A percentile compares a stretch with the other conserved stretches of the same genome.
These are phyloP conservation scores for Backusella parvicylindrica DNA, from an alignment of 192 early-diverging fungal species.

Conservation along the genomic window DNA sequence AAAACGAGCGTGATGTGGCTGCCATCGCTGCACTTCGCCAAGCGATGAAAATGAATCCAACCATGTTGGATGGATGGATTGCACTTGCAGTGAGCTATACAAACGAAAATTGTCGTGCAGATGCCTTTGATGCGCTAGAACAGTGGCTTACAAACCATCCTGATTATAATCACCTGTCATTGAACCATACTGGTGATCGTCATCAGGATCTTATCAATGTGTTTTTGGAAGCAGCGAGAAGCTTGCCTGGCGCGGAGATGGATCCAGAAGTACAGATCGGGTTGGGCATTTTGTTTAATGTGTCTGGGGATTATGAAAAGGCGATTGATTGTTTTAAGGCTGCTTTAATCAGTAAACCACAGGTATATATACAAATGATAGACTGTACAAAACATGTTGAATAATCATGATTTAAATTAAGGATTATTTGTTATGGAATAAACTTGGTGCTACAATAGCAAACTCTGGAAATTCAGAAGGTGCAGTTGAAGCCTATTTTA, in stretches of 20 bases:
- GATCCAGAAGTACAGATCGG: conserved; percentile 95
- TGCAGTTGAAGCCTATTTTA: conserved; percentile 93
- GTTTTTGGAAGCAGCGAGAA: conserved; percentile 76
- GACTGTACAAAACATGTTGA: no score
- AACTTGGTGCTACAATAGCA: conserved; percentile 94
- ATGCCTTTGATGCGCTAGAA: conserved; percentile 87
- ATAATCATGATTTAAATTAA: conserved; percentile 10
- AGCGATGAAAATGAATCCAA: conserved; percentile 70
- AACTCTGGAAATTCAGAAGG: conserved; percentile 72
- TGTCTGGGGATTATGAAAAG: conserved; percentile 86
- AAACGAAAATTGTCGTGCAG: conserved; percentile 79
- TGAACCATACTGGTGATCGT: conserved; percentile 32
- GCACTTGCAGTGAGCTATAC: conserved; percentile 90
- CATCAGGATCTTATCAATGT: conserved; percentile 71
- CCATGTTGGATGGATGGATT: conserved; percentile 75
- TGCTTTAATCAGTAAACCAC: conserved; percentile 78
- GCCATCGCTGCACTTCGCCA: conserved; percentile 87
- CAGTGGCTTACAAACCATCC: conserved; percentile 78
- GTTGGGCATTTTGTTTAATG: conserved; percentile 94
- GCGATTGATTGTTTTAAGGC: conserved; percentile 97
- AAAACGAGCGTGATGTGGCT: conserved; percentile 91
- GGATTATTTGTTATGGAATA: conserved; percentile 96
- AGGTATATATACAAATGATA: conserved; percentile 24
- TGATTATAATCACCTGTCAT: conserved; percentile 57
- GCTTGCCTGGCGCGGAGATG: conserved; percentile 56